Evolutionary conservation across 2,329 filamentous ascomycete genomes (phyloP).

Genomic region (Emericellopsis atlantica): DNA sequence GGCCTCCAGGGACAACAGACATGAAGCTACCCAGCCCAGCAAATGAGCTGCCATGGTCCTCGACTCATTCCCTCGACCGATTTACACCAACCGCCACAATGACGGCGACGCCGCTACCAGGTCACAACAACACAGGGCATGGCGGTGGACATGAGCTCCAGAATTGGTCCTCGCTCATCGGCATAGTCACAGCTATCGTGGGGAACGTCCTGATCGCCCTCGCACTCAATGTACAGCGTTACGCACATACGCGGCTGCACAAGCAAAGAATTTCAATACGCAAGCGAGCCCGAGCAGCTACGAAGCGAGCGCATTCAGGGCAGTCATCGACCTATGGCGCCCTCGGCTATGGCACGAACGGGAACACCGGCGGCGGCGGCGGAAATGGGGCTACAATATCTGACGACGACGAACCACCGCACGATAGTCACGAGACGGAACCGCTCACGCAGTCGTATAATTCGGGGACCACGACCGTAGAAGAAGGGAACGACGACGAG

Average conservation of each 20-base stretch:
- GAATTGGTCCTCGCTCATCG: conserved; percentile 87
- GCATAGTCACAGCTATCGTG: conserved; percentile 82
- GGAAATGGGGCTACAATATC: conserved; percentile 15
- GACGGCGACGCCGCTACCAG: neutral
- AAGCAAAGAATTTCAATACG: conserved; percentile 51
- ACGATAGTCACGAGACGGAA: conserved; percentile 26
- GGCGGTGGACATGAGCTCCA: conserved; percentile 30
- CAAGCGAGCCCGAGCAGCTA: conserved; percentile 38
- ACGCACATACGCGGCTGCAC: conserved; percentile 79
- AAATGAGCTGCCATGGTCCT: neutral
- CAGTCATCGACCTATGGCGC: conserved; percentile 20
- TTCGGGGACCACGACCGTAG: conserved; percentile 16
- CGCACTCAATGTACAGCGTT: conserved; percentile 90
- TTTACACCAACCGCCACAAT: neutral
- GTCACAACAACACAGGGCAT: neutral
- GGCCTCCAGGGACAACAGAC: neutral
- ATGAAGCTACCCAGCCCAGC: neutral
- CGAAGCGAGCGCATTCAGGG: conserved; percentile 28
- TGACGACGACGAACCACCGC: conserved; percentile 1
- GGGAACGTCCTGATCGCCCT: conserved; percentile 93
- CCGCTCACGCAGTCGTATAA: conserved; percentile 38
- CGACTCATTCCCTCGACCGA: neutral
- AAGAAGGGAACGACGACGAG: conserved; percentile 10
- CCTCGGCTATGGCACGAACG: conserved; percentile 8
- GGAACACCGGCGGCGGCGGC: conserved; percentile 15